Evolutionary conservation across 2,329 filamentous ascomycete genomes (phyloP), one percentile per base, ranked within the genome.

Genomic region (Cadophora sp.): DNA sequence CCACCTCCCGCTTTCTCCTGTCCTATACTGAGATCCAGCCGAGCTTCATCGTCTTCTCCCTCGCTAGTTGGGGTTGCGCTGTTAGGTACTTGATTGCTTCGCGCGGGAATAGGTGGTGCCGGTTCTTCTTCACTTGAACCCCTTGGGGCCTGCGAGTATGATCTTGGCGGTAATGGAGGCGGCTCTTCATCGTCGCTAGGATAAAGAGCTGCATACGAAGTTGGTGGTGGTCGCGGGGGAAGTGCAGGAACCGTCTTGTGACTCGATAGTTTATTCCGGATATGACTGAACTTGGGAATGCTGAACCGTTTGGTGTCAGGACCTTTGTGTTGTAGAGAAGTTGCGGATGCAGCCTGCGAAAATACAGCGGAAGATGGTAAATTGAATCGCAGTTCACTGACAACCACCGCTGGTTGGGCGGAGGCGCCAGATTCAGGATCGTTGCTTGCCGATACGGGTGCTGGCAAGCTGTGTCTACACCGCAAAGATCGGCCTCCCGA

Each of bases 371-470:
- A 77, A 59, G 85, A 87, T 0, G 93, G 94, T 0, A 97, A 85
- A 76, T 97, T 97, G 83, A 97, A 97, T 20, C 94, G 89, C 67
- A 98, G 82, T 78, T 97, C 95, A 78, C 93, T 96, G 30, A 97
- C 87, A 0, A 62, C 65, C 27, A 71, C 71, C 16, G 75, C 68
- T 13, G 66, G 58, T 36, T 72, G 70, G 39, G 66, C 36, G 24
- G 71, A 58, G 20, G 68, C 56, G 43, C 61, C 39, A 41, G 59
- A 64, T n/a, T 67, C 66, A 8, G 53, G 60, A 18, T 67, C 55
- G 59, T 66, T 66, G 53, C 62, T 71, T 45, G 72, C 50, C 39
- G 72, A 67, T 73, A 76, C 48, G 74, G 73, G 79, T 75, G 82
- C 81, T 33, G 86, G 84, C 1, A 94, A 82, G n/a, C 86, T 81